Evolutionary conservation across 169 alveolate species (phyloP), one percentile per base, ranked within the genome.

Genomic region (Plasmodium vinckei): DNA sequence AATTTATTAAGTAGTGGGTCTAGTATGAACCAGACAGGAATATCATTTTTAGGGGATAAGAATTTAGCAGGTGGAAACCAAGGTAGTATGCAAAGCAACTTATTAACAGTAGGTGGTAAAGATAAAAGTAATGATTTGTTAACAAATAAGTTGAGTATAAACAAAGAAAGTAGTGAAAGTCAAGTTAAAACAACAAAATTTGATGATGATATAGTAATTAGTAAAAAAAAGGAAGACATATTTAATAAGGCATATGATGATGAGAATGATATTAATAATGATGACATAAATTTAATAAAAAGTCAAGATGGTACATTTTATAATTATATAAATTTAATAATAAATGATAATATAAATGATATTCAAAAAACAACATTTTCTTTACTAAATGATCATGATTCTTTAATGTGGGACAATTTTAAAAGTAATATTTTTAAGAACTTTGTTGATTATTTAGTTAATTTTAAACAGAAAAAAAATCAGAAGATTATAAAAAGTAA

Each of bases 401-500:
- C 87, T 2, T 69, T 49, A 59, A 86, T 86, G 87, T 86, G 91
- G 91, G 91, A 86, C 19, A 86, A 65, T 23, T 86, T 86, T 57
- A 86, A 86, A 86, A 70, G 75, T 68, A 69, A 46, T 39, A 86
- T 86, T 59, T 86, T 86, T 65, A 60, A 86, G 19, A 70, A 68
- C 39, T 86, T 86, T 70, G 77, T 70, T 13, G 91, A 86, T 70
- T 86, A 70, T 69, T 23, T 86, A 6, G 87, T 70, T 33, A 65
- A 86, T 70, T 69, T 39, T 60, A 68, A 86, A 9, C 86, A 70
- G 27, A 86, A 86, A 60, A 60, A 68, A 60, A 65, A 68, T 86
- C 86, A 70, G 27, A 86, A 86, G 44, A n/a, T 59, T 9, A 72
- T 65, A 21, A 60, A 86, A 44, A 59, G 75, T 33, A 86, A 86